Base-by-base conservation (phyloP, 108 stramenopile genomes). In the Thalassiosira profunda region DNA sequence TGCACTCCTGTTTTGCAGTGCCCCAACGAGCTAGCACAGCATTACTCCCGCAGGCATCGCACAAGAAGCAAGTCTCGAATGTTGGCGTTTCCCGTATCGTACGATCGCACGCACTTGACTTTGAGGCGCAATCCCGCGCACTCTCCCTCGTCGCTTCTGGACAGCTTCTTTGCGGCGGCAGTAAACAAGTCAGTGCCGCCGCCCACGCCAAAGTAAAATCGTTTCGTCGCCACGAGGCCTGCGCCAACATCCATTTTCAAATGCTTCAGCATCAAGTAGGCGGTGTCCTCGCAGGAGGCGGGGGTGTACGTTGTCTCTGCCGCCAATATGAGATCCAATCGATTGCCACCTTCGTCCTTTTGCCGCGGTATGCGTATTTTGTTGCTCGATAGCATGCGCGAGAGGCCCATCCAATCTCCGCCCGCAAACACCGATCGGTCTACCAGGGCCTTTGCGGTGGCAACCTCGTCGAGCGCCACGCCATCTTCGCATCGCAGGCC, bases 121-220 rank as follows among this genome's bases (percentile, higher is more conserved):
- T 37, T 25, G 24, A 80, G 69, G 38, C 62, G 71, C 11, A 66
- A 36, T 18, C 29, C 33, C 14, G 55, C 36, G 42, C 31, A 65
- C 6, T 18, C 53, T 12, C 25, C 29, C 18, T 14, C 5, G 0
- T 49, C 33, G 29, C 54, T 41, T 1, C 15, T 38, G 14, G 53
- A 56, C 29, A 78, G 17, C 10, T 34, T 63, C 34, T 70, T 62
- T 33, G 40, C 41, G 17, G 79, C 76, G 35, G 53, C 53, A 4
- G 40, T 18, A 34, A 87, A 87, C 8, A 67, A 72, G 70, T 88
- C 85, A 1, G 87, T 76, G 9, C 93, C 93, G 24, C 93, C 93
- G 43, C 93, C 90, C 1, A 91, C 86, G 30, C 93, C 93, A 76
- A 94, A 94, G 81, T 94, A 94, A 49, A 88, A 94, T 1, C 93